Evolutionary conservation across 2,329 filamentous ascomycete species (phyloP), one percentile per base, ranked within the genome.

Genomic region (Neofusicoccum parvum): DNA sequence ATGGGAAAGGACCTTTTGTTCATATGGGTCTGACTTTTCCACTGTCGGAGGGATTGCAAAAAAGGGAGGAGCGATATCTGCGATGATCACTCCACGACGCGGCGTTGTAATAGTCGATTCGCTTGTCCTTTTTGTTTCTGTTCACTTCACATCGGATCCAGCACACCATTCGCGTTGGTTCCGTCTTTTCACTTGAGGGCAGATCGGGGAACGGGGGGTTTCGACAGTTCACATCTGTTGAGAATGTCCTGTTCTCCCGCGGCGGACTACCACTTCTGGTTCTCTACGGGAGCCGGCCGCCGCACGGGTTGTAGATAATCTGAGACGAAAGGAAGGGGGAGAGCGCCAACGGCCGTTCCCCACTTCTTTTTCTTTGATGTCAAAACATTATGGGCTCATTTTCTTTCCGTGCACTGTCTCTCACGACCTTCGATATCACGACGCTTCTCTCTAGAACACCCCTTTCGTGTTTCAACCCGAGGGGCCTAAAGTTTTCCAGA

Each of bases 21-120:
- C 27, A 60, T 60, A 60, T 46, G 56, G 45, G 56, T 48, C 45
- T 56, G n/a, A 20, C 27, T 32, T 39, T 39, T 17, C n/a, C 17
- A 12, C 14, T 48, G 23, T 37, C 43, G 32, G 15, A 32, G 39
- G 41, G 27, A 6, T 58, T n/a, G n/a, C 23, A 34, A 49, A 60
- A 59, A 59, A 60, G 41, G 32, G 15, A 60, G 43, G 56, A 60
- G 23, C n/a, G 56, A 36, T 39, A 48, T 60, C 56, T 60, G 43
- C 17, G 43, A 60, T 49, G 43, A 48, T 49, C 56, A 17, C 41
- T 27, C 39, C n/a, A 48, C 56, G 43, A 60, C 32, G 56, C 48
- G 43, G 56, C 41, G 41, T 48, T 37, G 27, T 37, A 60, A 60
- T 60, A 34, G 32, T 60, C 45, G 56, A 46, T 60, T 48, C 32